Conservation (phyloP, 108 stramenopile genomes). For the Pseudonitzschia pungens region DNA sequence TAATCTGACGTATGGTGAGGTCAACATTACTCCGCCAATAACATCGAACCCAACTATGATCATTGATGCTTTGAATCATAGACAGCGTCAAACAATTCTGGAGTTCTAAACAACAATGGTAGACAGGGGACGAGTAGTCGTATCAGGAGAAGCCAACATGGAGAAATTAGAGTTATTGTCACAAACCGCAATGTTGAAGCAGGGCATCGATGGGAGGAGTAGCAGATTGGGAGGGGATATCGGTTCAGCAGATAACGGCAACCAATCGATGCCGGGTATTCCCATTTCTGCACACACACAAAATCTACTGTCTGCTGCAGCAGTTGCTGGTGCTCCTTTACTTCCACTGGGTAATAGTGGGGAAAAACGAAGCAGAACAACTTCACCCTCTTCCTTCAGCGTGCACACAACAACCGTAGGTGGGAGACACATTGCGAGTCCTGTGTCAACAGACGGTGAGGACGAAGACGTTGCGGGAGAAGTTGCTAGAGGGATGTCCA, state of each 20-base stretch:
- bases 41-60: background rate
- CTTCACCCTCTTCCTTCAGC: background rate
- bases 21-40: background rate
- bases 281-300: background rate
- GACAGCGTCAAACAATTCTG: background rate
- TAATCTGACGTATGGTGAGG: background rate
- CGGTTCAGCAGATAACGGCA: background rate
- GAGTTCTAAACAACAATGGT: background rate
- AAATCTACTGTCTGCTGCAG: background rate
- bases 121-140: background rate
- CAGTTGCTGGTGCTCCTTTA: background rate
- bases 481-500: background rate
- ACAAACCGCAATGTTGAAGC: constrained; percentile 13
- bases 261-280: background rate
- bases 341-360: background rate
- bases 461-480: background rate
- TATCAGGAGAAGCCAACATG: constrained; percentile 3
- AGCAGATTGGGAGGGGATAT: background rate
- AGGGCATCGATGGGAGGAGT: constrained; percentile 12
- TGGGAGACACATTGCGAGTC: constrained; percentile 6
- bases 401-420: background rate
- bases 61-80: background rate
- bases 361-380: background rate
- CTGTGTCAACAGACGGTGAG: constrained; percentile 9
- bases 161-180: constrained; percentile 19